These are phyloP conservation scores for Sugiyamaella americana DNA, from an alignment of 805 yeast genomes.

Conservation along the genomic window DNA sequence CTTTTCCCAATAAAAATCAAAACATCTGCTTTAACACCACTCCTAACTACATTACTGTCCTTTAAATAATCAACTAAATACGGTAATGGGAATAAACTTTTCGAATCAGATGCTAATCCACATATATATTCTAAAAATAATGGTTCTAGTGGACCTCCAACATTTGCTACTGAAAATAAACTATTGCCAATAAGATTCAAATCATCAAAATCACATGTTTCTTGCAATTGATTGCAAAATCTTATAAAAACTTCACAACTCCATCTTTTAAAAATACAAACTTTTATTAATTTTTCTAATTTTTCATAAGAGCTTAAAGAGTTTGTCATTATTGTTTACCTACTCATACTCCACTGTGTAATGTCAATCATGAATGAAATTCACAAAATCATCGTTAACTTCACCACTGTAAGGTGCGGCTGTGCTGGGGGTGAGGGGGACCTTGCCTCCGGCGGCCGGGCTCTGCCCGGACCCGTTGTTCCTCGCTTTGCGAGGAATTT, in stretches of 20 bases:
- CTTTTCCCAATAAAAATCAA: constrained; percentile 3
- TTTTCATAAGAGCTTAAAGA: constrained; percentile 14
- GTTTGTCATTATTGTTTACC: constrained; percentile 8
- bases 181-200: not conserved
- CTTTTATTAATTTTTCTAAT: constrained; percentile 17
- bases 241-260: constrained; percentile 20
- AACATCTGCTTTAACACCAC: not conserved
- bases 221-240: constrained; percentile 28
- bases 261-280: constrained; percentile 19
- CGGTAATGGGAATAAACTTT: constrained; percentile 21
- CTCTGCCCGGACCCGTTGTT: not conserved
- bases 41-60: constrained; percentile 1
- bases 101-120: constrained; percentile 21
- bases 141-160: constrained; percentile 15
- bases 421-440: not conserved
- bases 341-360: not conserved
- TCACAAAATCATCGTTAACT: not conserved
- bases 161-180: constrained; percentile 2
- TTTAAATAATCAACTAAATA: constrained; percentile 15
- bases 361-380: not conserved
- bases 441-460: not conserved
- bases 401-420: not conserved
- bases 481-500: not conserved
- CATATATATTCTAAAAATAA: constrained; percentile 27
- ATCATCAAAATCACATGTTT: constrained; percentile 13